Conservation (phyloP, 73 alveolate genomes). For the Urostyla sp. region DNA sequence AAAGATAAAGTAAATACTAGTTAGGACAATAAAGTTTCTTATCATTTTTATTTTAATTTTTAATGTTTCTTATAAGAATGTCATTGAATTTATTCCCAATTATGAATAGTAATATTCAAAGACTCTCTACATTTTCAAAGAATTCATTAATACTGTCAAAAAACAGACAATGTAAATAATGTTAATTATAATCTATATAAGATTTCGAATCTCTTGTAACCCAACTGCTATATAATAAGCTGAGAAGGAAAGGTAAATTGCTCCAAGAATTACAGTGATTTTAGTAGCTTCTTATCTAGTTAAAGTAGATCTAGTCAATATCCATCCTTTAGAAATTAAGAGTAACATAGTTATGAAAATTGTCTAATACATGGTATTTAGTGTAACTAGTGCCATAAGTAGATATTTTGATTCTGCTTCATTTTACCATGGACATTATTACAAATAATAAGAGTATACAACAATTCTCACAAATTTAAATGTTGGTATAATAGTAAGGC, state of each 20-base stretch:
- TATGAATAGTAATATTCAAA: not conserved
- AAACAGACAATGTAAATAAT: not conserved
- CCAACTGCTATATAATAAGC: constrained; percentile 57
- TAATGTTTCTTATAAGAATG: not conserved
- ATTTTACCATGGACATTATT: constrained; percentile 58
- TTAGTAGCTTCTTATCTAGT: constrained; percentile 43
- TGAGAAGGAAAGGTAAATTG: constrained; percentile 52
- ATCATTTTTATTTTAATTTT: not conserved
- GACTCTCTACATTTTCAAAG: not conserved
- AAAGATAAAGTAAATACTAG: constrained; percentile 7
- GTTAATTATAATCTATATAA: not conserved
- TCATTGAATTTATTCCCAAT: not conserved
- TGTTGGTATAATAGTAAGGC: constrained; percentile 18
- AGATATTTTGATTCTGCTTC: constrained; percentile 23
- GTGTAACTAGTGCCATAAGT: constrained; percentile 56
- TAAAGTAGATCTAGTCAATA: not conserved
- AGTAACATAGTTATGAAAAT: constrained; percentile 28
- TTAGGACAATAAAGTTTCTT: not conserved
- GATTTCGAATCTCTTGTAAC: not conserved
- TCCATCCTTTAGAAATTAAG: constrained; percentile 63
- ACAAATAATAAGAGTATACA: constrained; percentile 7
- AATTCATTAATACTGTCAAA: not conserved
- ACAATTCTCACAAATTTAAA: constrained; percentile 12
- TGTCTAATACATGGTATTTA: constrained; percentile 49
- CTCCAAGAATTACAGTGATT: constrained; percentile 59